Percentiles rank a stretch among this genome's conserved stretches.
Evolutionary conservation across 1,284 basidiomycete genomes (phyloP).

Genomic region (Rhodofomes roseus): DNA sequence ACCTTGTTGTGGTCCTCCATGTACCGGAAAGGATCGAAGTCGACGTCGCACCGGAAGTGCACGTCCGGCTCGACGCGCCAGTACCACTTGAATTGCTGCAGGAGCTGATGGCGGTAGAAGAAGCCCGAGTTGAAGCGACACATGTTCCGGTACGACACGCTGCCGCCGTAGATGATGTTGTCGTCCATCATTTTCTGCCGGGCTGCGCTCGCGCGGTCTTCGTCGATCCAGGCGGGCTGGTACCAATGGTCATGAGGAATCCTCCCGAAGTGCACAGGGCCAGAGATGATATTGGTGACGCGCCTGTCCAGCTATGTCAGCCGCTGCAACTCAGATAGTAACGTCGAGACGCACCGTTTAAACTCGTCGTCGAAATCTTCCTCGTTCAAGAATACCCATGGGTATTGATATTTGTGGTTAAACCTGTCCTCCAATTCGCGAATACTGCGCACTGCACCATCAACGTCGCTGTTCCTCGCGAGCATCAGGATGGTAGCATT

Average conservation of each 20-base stretch:
- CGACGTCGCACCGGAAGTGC: constrained; percentile 71
- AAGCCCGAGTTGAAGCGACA: constrained; percentile 73
- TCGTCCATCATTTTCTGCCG: constrained; percentile 59
- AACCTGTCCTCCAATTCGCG: constrained; percentile 59
- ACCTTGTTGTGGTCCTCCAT: constrained; percentile 73
- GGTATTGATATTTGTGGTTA: constrained; percentile 63
- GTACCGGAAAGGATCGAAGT: constrained; percentile 71
- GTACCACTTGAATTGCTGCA: constrained; percentile 28
- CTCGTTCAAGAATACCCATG: constrained; percentile 76
- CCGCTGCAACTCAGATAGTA: background rate
- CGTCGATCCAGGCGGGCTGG: constrained; percentile 73
- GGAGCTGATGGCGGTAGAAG: constrained; percentile 72
- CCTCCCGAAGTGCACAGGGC: constrained; percentile 40
- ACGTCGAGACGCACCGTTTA: constrained; percentile 41
- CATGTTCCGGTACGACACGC: constrained; percentile 41
- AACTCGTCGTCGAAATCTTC: constrained; percentile 71
- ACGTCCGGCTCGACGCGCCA: constrained; percentile 51
- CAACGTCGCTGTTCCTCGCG: constrained; percentile 66
- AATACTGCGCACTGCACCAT: constrained; percentile 55
- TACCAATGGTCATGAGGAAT: constrained; percentile 43
- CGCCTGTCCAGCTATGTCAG: constrained; percentile 29
- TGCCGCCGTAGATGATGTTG: constrained; percentile 59
- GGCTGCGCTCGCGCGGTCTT: constrained; percentile 52
- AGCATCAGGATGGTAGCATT: constrained; percentile 42
- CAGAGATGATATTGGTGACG: constrained; percentile 34